Evolutionary conservation across 129 eudicot genomes (phyloP), one percentile per base, ranked within the genome.

Genomic region (Ambrosia trifida): DNA sequence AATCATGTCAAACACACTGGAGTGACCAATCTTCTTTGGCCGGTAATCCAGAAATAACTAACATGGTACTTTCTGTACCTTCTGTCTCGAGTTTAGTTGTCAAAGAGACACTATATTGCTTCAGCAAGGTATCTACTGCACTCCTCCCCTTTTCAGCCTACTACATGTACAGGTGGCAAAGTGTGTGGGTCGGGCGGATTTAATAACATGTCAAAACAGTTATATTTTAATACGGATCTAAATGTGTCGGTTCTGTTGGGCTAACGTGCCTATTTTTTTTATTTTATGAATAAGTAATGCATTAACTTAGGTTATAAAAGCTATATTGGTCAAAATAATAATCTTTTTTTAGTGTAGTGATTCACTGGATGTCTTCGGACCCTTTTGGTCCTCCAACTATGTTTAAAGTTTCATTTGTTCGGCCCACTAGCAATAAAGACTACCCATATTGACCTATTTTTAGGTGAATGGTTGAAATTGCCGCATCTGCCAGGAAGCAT

Each of bases 1-100:
- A 83, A 71, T 69, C 82, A 18, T 90, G 97, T 81, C 84, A 85
- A 76, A 81, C 75, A 57, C 97, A 90, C 78, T 90, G 97, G 97
- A 83, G 58, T 24, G 77, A 66, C 69, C 91, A 90, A 31, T 87
- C 87, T 77, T 64, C 56, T 50, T 75, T 85, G 72, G 84, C 91
- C 77, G 91, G 84, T 50, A 87, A 85, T 66, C 95, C 95, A 40
- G 89, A 90, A 46, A 70, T 81, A 31, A 33, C 57, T 51, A 81
- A 47, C 47, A 76, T 80, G 75, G 72, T 69, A n/a, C 60, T 83
- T 76, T 81, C 85, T 57, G 78, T 81, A 57, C 72, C 81, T 64
- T 69, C 78, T 20, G 80, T 78, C 72, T 83, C 85, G 33, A 73
- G 83, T 56, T 87, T 76, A 35, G 84, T 83, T 33, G 41, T 90